A percentile compares a stretch with the other conserved stretches of the same genome.
These are phyloP conservation scores for Cladophialophora bantiana DNA, from an alignment of 2,329 filamentous ascomycete genomes.

Conservation along the genomic window DNA sequence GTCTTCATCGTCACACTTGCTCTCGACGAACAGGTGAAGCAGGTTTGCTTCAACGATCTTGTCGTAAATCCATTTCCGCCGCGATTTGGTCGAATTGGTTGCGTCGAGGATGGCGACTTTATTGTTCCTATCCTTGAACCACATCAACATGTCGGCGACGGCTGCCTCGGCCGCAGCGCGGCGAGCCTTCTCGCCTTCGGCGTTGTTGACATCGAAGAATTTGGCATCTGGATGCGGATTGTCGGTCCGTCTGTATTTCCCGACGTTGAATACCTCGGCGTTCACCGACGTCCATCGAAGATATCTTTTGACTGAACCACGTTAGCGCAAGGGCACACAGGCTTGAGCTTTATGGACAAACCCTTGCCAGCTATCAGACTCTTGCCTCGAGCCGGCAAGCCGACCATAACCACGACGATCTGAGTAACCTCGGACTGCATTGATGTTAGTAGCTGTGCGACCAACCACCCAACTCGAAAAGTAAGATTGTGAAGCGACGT, in stretches of 20 bases:
- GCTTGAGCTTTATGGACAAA: slow-evolving; percentile 49
- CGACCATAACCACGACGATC: slow-evolving; percentile 99
- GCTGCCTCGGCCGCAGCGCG: slow-evolving; percentile 89
- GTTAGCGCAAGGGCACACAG: slow-evolving; percentile 17
- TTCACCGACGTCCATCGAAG: slow-evolving; percentile 95
- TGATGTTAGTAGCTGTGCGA: slow-evolving; percentile 25
- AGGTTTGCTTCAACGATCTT: slow-evolving; percentile 76
- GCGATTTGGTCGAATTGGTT: slow-evolving; percentile 91
- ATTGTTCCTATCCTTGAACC: slow-evolving; percentile 80
- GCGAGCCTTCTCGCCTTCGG: slow-evolving; percentile 87
- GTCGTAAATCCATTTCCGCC: slow-evolving; percentile 90
- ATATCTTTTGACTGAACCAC: slow-evolving; percentile 78
- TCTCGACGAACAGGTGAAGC: slow-evolving; percentile 92
- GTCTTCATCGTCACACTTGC: slow-evolving; percentile 93
- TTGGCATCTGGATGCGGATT: slow-evolving; percentile 90
- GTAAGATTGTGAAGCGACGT: background rate
- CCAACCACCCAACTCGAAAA: slow-evolving; percentile 10
- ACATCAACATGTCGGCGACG: slow-evolving; percentile 89
- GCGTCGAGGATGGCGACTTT: slow-evolving; percentile 94
- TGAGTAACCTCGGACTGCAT: slow-evolving; percentile 75
- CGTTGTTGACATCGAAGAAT: slow-evolving; percentile 92
- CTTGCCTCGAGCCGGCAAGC: slow-evolving; percentile 92
- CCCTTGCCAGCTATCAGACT: slow-evolving; percentile 97
- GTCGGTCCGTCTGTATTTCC: slow-evolving; percentile 87
- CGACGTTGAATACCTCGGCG: slow-evolving; percentile 95